phyloP scores from a whole-genome alignment of 371 early-diverging fungal genomes.

The Mucor plumbeus region DNA sequence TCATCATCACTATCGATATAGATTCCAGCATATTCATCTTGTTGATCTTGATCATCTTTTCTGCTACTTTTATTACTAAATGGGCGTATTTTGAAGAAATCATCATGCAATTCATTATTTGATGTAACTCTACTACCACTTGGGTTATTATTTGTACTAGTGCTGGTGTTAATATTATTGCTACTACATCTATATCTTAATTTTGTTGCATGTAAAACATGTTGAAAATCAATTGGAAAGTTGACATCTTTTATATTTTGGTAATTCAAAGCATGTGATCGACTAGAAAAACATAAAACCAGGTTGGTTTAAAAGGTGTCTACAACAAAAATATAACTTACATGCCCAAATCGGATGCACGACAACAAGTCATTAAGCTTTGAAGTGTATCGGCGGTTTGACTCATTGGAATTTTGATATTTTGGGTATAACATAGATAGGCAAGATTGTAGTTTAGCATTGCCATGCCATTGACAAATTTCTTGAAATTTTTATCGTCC shows the following conservation, averaged over 20 bases:
- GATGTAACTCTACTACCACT: not conserved
- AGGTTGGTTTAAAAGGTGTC: not conserved
- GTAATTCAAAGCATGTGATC: conserved; percentile 42
- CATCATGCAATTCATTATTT: conserved; percentile 24
- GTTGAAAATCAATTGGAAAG: conserved; percentile 43
- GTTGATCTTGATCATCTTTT: conserved; percentile 20
- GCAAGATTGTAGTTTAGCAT: conserved; percentile 89
- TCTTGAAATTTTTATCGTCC: conserved; percentile 57
- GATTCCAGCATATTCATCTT: conserved; percentile 22
- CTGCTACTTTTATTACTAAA: conserved; percentile 5
- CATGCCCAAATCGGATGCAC: conserved; percentile 67
- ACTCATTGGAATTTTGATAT: conserved; percentile 68
- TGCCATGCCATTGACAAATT: conserved; percentile 74
- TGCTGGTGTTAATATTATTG: not conserved
- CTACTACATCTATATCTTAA: conserved; percentile 30
- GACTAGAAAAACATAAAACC: conserved; percentile 22
- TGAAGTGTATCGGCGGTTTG: conserved; percentile 72
- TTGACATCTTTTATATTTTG: conserved; percentile 35
- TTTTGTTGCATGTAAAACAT: conserved; percentile 45
- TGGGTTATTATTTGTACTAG: not conserved
- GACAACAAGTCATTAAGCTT: conserved; percentile 74
- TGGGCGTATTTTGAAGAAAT: conserved; percentile 27
- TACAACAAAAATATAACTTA: conserved; percentile 29
- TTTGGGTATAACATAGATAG: conserved; percentile 84
- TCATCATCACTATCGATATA: conserved; percentile 36